Evolutionary conservation across 352 stramenopile species (phyloP), one percentile per base, ranked within the genome.

Genomic region (Pythium coloratum): DNA sequence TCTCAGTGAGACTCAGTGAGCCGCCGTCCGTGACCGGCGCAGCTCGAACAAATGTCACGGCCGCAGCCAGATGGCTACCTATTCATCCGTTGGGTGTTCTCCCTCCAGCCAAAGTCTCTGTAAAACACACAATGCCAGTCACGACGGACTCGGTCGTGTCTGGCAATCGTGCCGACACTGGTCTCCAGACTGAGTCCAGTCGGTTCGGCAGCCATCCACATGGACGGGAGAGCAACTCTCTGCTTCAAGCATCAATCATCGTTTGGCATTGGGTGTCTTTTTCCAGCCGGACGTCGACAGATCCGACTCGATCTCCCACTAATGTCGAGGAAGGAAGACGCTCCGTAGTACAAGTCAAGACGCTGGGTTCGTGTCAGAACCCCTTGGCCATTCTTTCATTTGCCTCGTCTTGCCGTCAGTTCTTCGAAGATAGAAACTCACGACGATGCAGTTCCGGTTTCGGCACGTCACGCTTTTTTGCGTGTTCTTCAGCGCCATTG

Each of bases 251-350:
- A 44, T 4, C 36, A 12, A 44, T 12, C 33, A 24, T 24, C 20
- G 20, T 24, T 24, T 24, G 20, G 20, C 20, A 24, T 24, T 46
- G 38, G 38, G 38, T 50, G 14, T 24, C 7, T n/a, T 18, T 24
- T 53, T 6, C 46, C 46, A 53, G n/a, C 46, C 46, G 46, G n/a
- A 53, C 18, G 18, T 2, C 13, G 46, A 53, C 13, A n/a, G 46
- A 53, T 53, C 46, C 46, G 46, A 53, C 46, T 53, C 46, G 46
- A 53, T 53, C 46, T 53, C n/a, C 18, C 16, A 24, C 20, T 24
- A 24, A 30, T 53, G n/a, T 44, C 2, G 36, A 44, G 0, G 7
- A 3, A 30, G 32, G 46, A n/a, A 50, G 42, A 50, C 10, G 18
- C 46, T 30, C 5, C 5, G 7, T 24, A 24, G 46, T 32, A 6